Base-by-base conservation (phyloP, 2,329 filamentous ascomycete species). In the Sporothrix schenckii region DNA sequence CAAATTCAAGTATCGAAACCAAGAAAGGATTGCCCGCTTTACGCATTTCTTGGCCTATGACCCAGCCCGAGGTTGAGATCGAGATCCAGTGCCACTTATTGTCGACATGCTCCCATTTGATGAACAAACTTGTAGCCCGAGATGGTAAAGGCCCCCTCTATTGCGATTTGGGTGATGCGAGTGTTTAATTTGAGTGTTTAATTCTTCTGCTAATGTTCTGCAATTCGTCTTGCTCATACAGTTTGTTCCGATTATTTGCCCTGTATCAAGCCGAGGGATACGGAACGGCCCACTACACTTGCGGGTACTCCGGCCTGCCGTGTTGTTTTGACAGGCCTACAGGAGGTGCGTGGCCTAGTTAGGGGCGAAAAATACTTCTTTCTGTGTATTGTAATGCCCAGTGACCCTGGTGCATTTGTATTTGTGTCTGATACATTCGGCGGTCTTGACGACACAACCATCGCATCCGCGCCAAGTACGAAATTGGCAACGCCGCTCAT, bases 31-130 rank as follows among this genome's bases (percentile, higher is more conserved):
- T 30, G 3, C 27, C 27, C 3, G 27, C 27, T 30, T 30, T 30
- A 30, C 27, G 27, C 27, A 30, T 30, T 30, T 30, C 27, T 30
- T 30, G 27, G 27, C 27, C 27, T 30, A 30, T 30, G 27, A 30
- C 3, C 3, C 27, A 30, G 27, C 27, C 27, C 27, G 27, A 30
- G 27, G 4, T 30, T 7, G 60, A 63, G 39, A 49, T 63, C 41
- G 60, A 63, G 39, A 63, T 63, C 4, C 60, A 49, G 39, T 63
- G 60, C 60, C 60, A 63, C 24, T 41, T 4, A 16, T 4, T n/a
- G 21, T 47, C 60, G 39, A 47, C n/a, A 27, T 63, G 60, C n/a
- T 10, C 2, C 10, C 60, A 63, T 21, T 9, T 63, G 60, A 60
- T 44, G 56, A 16, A 2, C 24, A 21, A 21, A 4, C 44, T 14